A percentile compares a stretch with the other conserved stretches of the same genome.
These are phyloP conservation scores for rapeseed (Brassica napus) DNA, from an alignment of 345 rosid genomes.

Conservation along the genomic window DNA sequence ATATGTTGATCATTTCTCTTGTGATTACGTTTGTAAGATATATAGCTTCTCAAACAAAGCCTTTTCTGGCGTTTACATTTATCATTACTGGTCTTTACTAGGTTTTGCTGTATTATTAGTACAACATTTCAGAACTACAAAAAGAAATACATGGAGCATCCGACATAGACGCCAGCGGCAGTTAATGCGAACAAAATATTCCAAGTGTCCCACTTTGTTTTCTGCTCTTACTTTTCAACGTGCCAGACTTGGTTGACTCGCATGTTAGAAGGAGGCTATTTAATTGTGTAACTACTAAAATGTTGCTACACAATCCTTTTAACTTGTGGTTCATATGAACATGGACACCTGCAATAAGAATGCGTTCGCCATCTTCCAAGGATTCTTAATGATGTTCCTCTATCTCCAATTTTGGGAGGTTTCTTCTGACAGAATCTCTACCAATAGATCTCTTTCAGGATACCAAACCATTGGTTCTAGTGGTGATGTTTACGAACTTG, in stretches of 20 bases:
- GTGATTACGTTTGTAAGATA: not conserved
- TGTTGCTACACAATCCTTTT: not conserved
- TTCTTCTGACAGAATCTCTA: not conserved
- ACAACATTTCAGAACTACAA: too few species aligned
- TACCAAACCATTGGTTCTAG: not conserved
- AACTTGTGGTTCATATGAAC: not conserved
- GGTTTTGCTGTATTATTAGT: too few species aligned
- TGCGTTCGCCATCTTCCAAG: not conserved
- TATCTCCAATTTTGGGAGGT: not conserved
- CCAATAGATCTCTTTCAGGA: not conserved
- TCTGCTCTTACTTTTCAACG: not conserved
- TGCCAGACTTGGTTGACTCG: not conserved
- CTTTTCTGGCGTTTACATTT: too few species aligned
- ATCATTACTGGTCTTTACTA: too few species aligned
- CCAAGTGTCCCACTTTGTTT: not conserved
- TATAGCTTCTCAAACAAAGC: not conserved
- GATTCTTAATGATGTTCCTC: not conserved
- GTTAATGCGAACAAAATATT: too few species aligned
- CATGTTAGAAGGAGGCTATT: not conserved
- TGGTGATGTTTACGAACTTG: too few species aligned
- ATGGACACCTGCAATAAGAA: not conserved
- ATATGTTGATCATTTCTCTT: slow-evolving; percentile 9
- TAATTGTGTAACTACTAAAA: not conserved
- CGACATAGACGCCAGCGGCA: too few species aligned
- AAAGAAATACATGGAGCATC: too few species aligned